A percentile compares a stretch with the other conserved stretches of the same genome.
Conservation (phyloP, 768 basidiomycete species). For the Trametes meyenii region DNA sequence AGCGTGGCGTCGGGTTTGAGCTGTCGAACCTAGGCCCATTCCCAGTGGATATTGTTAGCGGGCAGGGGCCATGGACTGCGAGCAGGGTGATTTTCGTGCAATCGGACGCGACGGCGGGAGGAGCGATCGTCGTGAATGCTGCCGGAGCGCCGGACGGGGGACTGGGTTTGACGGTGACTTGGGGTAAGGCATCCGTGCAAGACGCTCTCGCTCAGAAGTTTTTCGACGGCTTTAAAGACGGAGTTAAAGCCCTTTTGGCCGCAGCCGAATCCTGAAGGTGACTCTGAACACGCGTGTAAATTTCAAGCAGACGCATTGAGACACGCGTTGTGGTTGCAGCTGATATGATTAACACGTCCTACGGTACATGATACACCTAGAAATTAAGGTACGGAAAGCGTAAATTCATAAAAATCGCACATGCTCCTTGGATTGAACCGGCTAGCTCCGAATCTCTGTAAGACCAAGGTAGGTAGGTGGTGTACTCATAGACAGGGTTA, state of each 20-base stretch:
- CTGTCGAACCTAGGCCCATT: conserved; percentile 42
- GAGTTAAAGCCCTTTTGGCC: conserved; percentile 6
- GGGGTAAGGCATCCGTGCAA: conserved; percentile 26
- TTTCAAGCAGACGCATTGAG: too few species aligned
- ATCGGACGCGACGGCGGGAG: conserved; percentile 20
- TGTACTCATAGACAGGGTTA: too few species aligned
- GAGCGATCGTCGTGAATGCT: conserved; percentile 28
- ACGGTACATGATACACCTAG: too few species aligned
- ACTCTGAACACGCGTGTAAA: too few species aligned
- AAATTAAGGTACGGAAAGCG: too few species aligned
- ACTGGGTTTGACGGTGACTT: conserved; percentile 25
- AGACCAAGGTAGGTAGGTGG: too few species aligned
- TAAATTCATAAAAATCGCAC: too few species aligned
- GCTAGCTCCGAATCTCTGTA: too few species aligned
- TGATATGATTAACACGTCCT: too few species aligned
- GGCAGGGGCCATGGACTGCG: not conserved
- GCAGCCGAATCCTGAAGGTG: too few species aligned
- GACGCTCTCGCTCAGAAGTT: conserved; percentile 25
- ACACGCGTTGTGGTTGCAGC: too few species aligned
- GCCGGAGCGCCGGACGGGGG: conserved; percentile 24
- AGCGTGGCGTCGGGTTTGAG: conserved; percentile 37
- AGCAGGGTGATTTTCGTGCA: conserved; percentile 21
- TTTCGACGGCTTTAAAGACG: conserved; percentile 9
- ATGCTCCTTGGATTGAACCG: too few species aligned
- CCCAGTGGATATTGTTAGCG: conserved; percentile 19